Conservation (phyloP, 2,329 filamentous ascomycete species). For the Cladophialophora bantiana region DNA sequence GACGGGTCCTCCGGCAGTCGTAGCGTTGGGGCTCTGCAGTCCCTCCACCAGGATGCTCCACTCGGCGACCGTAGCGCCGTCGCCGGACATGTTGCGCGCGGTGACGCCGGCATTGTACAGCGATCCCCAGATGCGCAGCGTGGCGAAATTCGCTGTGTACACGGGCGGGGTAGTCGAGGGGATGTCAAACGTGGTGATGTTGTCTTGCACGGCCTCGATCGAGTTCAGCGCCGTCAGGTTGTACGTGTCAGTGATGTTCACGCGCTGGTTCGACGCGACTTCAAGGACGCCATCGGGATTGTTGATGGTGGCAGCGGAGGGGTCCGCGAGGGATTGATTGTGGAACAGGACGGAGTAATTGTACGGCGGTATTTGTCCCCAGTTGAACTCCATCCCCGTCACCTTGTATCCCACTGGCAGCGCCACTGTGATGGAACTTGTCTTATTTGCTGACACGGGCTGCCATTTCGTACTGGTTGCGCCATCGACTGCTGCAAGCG, state of each 20-base stretch:
- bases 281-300: constrained; percentile 13
- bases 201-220: constrained; percentile 49
- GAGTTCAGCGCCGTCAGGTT: constrained; percentile 45
- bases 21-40: constrained; percentile 8
- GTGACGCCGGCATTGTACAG: constrained; percentile 48
- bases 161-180: constrained; percentile 40
- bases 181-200: constrained; percentile 47
- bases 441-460: constrained; percentile 58
- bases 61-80: constrained; percentile 57
- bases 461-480: constrained; percentile 73
- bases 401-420: constrained; percentile 49
- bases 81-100: constrained; percentile 47
- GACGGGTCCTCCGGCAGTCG: neutral
- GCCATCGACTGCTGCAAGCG: constrained; percentile 70
- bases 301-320: constrained; percentile 35
- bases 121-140: constrained; percentile 52
- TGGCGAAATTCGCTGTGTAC: constrained; percentile 50
- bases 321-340: constrained; percentile 51
- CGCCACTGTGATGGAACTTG: constrained; percentile 64
- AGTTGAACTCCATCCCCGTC: constrained; percentile 64
- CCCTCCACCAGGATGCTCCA: constrained; percentile 52
- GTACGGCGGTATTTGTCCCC: constrained; percentile 63
- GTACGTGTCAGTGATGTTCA: constrained; percentile 50
- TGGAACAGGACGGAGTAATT: constrained; percentile 63
- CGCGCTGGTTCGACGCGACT: constrained; percentile 42